Conservation (phyloP, 805 yeast species). For the Saccharomycopsis sp. region DNA sequence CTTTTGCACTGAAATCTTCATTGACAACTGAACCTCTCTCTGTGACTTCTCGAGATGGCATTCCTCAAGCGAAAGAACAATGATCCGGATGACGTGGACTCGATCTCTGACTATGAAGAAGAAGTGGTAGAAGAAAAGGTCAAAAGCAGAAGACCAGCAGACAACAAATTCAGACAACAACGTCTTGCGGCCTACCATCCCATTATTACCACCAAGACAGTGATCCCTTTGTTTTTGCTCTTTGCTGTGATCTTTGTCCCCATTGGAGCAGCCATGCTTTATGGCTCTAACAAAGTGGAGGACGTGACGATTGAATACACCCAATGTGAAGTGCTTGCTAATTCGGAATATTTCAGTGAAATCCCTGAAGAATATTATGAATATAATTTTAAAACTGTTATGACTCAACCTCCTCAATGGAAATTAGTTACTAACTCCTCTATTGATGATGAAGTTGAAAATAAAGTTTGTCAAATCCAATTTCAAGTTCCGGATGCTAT, state of each 20-base stretch:
- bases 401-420: slow-evolving; percentile 51
- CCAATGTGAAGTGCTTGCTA: slow-evolving; percentile 47
- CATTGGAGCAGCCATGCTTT: slow-evolving; percentile 74
- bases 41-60: too few species aligned
- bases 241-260: slow-evolving; percentile 80
- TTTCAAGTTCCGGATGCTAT: slow-evolving; percentile 67
- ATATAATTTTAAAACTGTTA: slow-evolving; percentile 49
- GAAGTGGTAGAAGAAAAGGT: slow-evolving; percentile 6
- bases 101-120: slow-evolving; percentile 11
- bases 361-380: slow-evolving; percentile 52
- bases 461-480: slow-evolving; percentile 48
- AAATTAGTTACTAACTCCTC: slow-evolving; percentile 33
- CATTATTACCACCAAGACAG: slow-evolving; percentile 83
- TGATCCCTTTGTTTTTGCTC: slow-evolving; percentile 69
- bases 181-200: slow-evolving; percentile 65
- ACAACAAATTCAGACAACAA: slow-evolving; percentile 70
- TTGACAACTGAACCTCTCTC: too few species aligned
- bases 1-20: too few species aligned
- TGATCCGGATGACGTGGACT: slow-evolving; percentile 7
- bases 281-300: slow-evolving; percentile 72
- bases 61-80: slow-evolving; percentile 7
- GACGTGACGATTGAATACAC: slow-evolving; percentile 68
- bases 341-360: slow-evolving; percentile 28
- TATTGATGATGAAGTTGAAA: slow-evolving; percentile 29
- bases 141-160: slow-evolving; percentile 17